Evolutionary conservation across 768 basidiomycete species (phyloP).

Genomic region (Termitomyces sp.): DNA sequence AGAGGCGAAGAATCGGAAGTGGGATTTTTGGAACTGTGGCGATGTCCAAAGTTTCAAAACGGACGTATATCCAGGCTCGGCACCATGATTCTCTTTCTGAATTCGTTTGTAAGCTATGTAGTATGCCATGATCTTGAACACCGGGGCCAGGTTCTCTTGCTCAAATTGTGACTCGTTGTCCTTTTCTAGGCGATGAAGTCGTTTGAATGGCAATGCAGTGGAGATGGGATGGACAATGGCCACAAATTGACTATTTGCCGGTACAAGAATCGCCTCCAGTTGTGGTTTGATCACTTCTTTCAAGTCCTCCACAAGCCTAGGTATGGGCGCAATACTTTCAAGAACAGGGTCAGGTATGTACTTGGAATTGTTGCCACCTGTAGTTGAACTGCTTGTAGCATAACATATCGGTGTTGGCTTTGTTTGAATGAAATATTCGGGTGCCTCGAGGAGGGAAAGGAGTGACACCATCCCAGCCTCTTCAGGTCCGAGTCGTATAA

Average conservation of each 20-base stretch:
- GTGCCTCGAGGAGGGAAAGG: too few relatives aligned
- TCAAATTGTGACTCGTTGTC: background rate
- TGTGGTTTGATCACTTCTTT: too few relatives aligned
- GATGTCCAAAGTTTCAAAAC: background rate
- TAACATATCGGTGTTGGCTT: too few relatives aligned
- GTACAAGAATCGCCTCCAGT: background rate
- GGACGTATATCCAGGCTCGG: too few relatives aligned
- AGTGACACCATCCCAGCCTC: too few relatives aligned
- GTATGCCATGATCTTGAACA: background rate
- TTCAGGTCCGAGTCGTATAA: too few relatives aligned
- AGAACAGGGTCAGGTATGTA: too few relatives aligned
- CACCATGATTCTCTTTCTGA: background rate
- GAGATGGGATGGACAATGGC: background rate
- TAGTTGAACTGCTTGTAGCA: too few relatives aligned
- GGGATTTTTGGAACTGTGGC: background rate
- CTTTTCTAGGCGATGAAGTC: background rate
- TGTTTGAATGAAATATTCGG: too few relatives aligned
- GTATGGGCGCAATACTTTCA: too few relatives aligned
- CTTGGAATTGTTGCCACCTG: too few relatives aligned
- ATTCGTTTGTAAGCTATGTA: background rate
- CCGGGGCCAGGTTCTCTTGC: background rate
- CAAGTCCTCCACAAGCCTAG: too few relatives aligned
- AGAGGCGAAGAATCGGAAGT: background rate
- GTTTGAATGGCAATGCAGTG: background rate
- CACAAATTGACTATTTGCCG: background rate